Percentiles rank a stretch among this genome's conserved stretches.
These are phyloP conservation scores for Cutaneotrichosporon sp. DNA, from an alignment of 1,284 basidiomycete genomes.

Conservation along the genomic window DNA sequence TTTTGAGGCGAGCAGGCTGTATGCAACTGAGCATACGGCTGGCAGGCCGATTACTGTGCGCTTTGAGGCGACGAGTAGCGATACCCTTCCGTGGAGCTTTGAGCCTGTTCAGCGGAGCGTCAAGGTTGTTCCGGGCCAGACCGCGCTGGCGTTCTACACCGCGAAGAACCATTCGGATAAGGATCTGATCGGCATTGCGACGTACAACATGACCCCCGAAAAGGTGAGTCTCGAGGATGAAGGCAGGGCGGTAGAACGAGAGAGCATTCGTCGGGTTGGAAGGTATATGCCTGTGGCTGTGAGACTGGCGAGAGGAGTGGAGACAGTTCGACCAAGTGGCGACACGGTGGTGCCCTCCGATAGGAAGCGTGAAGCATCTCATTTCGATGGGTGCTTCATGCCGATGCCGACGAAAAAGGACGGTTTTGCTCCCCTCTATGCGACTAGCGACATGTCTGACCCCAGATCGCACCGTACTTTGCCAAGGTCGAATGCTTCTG, in stretches of 20 bases:
- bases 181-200: constrained; percentile 97
- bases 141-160: constrained; percentile 92
- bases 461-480: constrained; percentile 93
- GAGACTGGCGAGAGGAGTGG: too few relatives aligned
- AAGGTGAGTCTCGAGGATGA: constrained; percentile 34
- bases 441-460: background rate
- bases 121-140: constrained; percentile 89
- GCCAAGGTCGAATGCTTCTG: constrained; percentile 99
- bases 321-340: too few relatives aligned
- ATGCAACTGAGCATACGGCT: constrained; percentile 62
- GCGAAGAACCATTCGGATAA: constrained; percentile 79
- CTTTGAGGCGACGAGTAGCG: constrained; percentile 88
- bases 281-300: too few relatives aligned
- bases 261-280: too few relatives aligned
- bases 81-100: constrained; percentile 90
- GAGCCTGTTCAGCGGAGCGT: constrained; percentile 86
- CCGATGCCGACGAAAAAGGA: too few relatives aligned
- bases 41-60: constrained; percentile 77
- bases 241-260: background rate
- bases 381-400: too few relatives aligned
- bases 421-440: background rate
- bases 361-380: too few relatives aligned
- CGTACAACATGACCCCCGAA: constrained; percentile 76
- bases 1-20: constrained; percentile 74
- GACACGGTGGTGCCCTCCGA: too few relatives aligned